These are phyloP conservation scores for Rhizophora mangle DNA, from an alignment of 345 rosid species.

Conservation along the genomic window DNA sequence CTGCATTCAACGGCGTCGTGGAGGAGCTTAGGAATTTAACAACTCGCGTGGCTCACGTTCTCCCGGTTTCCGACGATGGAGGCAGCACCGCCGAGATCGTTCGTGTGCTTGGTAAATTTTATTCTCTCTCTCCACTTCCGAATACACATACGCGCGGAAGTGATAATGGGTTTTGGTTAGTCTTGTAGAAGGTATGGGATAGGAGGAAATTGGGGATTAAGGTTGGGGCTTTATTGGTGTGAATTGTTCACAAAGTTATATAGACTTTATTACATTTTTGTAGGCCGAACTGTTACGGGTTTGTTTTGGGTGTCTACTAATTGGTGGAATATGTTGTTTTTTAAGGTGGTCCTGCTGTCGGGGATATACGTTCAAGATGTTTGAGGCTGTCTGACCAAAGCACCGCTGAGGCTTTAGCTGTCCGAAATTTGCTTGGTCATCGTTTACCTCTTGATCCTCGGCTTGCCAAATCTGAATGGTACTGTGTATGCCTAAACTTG, in stretches of 20 bases:
- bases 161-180: too few relatives aligned
- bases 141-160: too few relatives aligned
- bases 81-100: constrained; percentile 99
- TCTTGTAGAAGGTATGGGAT: too few relatives aligned
- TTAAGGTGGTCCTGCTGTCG: constrained; percentile 95
- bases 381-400: constrained; percentile 87
- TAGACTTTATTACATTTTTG: too few relatives aligned
- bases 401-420: constrained; percentile 86
- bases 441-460: constrained; percentile 63
- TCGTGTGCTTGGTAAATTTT: constrained; percentile 70
- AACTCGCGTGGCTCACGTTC: constrained; percentile 81
- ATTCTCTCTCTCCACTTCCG: background rate
- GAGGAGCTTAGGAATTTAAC: constrained; percentile 85
- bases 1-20: constrained; percentile 91
- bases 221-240: too few relatives aligned
- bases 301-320: background rate
- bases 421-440: constrained; percentile 81
- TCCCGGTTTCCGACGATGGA: constrained; percentile 96
- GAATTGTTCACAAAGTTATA: too few relatives aligned
- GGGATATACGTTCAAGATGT: constrained; percentile 92
- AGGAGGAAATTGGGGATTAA: too few relatives aligned
- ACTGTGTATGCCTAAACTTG: constrained; percentile 1
- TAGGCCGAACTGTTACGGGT: background rate
- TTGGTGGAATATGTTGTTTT: background rate
- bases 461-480: constrained; percentile 87